Evolutionary conservation across 805 yeast species (phyloP).

Genomic region (Wickerhamiella kurtzmanii): DNA sequence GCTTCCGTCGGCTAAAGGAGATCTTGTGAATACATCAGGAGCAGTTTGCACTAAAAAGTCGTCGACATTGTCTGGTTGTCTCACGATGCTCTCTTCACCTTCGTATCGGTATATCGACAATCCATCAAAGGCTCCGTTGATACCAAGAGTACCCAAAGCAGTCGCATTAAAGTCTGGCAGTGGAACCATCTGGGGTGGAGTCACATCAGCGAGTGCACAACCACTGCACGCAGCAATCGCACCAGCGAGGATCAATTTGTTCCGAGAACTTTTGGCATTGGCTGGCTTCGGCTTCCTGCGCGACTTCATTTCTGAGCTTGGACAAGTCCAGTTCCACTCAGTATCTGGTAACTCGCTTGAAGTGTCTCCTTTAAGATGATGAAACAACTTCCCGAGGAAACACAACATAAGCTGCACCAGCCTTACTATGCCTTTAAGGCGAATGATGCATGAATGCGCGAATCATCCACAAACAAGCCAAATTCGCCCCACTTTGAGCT

Average conservation of each 20-base stretch:
- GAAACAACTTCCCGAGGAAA: not conserved
- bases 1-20: conserved; percentile 18
- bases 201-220: not conserved
- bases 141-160: conserved; percentile 10
- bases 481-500: too few relatives aligned
- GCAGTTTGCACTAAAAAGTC: conserved; percentile 12
- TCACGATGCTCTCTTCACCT: conserved; percentile 26
- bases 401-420: not conserved
- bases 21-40: conserved; percentile 12
- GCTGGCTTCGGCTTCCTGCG: not conserved
- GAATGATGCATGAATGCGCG: not conserved
- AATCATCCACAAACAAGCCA: too few relatives aligned
- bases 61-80: conserved; percentile 8
- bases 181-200: not conserved
- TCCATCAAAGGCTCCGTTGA: conserved; percentile 19
- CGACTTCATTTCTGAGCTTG: not conserved
- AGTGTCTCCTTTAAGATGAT: not conserved
- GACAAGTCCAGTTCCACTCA: not conserved
- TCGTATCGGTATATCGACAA: conserved; percentile 26
- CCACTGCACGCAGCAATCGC: not conserved
- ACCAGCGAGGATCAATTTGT: not conserved
- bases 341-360: not conserved
- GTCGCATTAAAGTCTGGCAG: conserved; percentile 1
- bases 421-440: not conserved
- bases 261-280: not conserved